Percentiles rank a stretch among this genome's conserved stretches.
These are phyloP conservation scores for Holtermanniella nyarrowii DNA, from an alignment of 768 basidiomycete genomes.

Conservation along the genomic window DNA sequence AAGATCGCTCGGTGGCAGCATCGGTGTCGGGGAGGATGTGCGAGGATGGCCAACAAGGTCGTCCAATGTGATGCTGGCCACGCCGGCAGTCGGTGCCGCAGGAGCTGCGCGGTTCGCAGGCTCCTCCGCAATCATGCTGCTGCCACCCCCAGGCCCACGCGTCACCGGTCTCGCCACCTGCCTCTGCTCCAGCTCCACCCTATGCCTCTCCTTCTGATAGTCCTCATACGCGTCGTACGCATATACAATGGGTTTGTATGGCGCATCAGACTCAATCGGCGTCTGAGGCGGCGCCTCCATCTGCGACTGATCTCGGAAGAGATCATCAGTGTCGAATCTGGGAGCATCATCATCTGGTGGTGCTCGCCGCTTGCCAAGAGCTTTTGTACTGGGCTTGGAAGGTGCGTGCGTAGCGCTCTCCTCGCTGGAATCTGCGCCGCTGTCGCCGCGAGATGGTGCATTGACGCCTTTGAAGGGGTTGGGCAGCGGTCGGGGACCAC, in stretches of 20 bases:
- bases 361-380: slow-evolving; percentile 70
- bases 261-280: slow-evolving; percentile 17
- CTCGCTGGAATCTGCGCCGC: slow-evolving; percentile 18
- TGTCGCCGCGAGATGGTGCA: slow-evolving; percentile 4
- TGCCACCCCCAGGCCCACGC: not conserved
- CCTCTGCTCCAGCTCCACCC: slow-evolving; percentile 41
- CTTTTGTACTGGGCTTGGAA: slow-evolving; percentile 69
- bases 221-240: slow-evolving; percentile 93
- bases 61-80: too few relatives aligned
- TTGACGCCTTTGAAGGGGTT: slow-evolving; percentile 18
- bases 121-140: too few relatives aligned
- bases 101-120: too few relatives aligned
- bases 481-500: slow-evolving; percentile 23
- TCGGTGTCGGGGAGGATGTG: not conserved
- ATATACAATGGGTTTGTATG: slow-evolving; percentile 50
- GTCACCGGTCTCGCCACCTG: slow-evolving; percentile 1
- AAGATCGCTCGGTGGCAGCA: not conserved
- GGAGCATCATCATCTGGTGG: slow-evolving; percentile 43
- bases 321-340: slow-evolving; percentile 51
- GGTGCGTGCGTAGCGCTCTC: slow-evolving; percentile 33
- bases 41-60: not conserved
- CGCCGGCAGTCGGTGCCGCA: too few relatives aligned
- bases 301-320: slow-evolving; percentile 46
- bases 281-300: slow-evolving; percentile 4
- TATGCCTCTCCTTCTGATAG: slow-evolving; percentile 49